Evolutionary conservation across 306 rosid genomes (phyloP), one percentile per base, ranked within the genome.

Genomic region (Acmispon strigosus): DNA sequence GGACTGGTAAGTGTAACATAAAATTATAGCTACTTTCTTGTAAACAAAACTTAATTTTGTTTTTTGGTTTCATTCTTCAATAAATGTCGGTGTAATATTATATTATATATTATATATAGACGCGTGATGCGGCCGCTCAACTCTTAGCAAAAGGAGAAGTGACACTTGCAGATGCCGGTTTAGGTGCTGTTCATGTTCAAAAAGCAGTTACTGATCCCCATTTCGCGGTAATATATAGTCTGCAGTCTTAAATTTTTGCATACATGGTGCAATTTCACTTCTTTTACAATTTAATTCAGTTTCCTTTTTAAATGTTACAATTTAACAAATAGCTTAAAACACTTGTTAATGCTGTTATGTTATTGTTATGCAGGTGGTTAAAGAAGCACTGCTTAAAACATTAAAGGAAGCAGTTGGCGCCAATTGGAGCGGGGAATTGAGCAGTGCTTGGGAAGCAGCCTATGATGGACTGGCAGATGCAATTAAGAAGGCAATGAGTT

Each of bases 391-490:
- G 6, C 3, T 78, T 42, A 22, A 43, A 20, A 54, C 81, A 32
- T 7, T 77, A 43, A 53, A 77, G 52, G 81, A 42, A 77, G 81
- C 29, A 1, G 61, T 42, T 13, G 82, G 78, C 1, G 74, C 24
- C 32, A 64, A 64, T 13, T 78, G 82, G 74, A 64, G 50, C 12
- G 74, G 3, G 1, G 82, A 78, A 8, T 5, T 71, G 4, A 22
- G 32, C 44, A 41, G 0, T 34, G 82, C 82, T 34, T 64, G 73
- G 82, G 69, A 19, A 11, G 41, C 45, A 36, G 77, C 82, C n/a
- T 78, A 78, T 22, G 78, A 78, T 37, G 78, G 39, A 64, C 27
- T 72, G 19, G 78, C 78, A 45, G 51, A 56, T 14, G 54, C 73
- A 37, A 72, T 78, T 43, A 77, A 45, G 60, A 72, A 72, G 51